phyloP scores from a whole-genome alignment of 2,329 filamentous ascomycete genomes.

The Chaetomiaceae sp. region DNA sequence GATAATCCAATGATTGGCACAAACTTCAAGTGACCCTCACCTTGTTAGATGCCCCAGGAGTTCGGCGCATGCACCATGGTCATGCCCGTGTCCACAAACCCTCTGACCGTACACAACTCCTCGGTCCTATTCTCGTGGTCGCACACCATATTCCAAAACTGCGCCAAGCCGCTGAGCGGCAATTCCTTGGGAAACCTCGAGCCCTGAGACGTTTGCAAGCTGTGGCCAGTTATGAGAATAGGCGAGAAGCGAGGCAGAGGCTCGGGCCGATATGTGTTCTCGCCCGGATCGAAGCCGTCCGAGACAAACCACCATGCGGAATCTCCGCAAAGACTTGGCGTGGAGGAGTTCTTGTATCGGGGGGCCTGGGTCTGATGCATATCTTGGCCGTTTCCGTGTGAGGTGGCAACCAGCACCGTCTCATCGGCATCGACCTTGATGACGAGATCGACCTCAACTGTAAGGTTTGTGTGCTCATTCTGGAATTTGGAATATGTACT shows the following conservation, averaged over 20 bases:
- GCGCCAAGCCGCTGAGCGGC: not conserved
- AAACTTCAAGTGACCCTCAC: too few species aligned
- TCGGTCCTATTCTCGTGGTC: not conserved
- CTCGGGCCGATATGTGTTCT: not conserved
- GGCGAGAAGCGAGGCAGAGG: not conserved
- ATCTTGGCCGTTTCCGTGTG: not conserved
- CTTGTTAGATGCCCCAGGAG: not conserved
- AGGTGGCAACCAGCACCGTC: not conserved
- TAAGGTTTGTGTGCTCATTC: not conserved
- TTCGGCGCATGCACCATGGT: constrained; percentile 1
- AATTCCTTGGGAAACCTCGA: not conserved
- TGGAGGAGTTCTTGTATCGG: not conserved
- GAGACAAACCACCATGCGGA: constrained; percentile 11
- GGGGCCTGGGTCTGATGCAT: not conserved
- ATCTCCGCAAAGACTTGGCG: constrained; percentile 4
- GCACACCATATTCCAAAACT: constrained; percentile 10
- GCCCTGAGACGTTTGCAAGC: not conserved
- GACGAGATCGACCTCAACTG: not conserved
- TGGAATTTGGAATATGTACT: constrained; percentile 4
- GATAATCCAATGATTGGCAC: too few species aligned
- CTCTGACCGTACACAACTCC: not conserved
- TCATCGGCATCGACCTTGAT: not conserved
- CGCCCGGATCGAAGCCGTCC: not conserved
- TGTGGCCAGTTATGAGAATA: not conserved
- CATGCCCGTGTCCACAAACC: constrained; percentile 4